Conservation (phyloP, 768 basidiomycete species). For the Sistotremastrum niveocremeum region DNA sequence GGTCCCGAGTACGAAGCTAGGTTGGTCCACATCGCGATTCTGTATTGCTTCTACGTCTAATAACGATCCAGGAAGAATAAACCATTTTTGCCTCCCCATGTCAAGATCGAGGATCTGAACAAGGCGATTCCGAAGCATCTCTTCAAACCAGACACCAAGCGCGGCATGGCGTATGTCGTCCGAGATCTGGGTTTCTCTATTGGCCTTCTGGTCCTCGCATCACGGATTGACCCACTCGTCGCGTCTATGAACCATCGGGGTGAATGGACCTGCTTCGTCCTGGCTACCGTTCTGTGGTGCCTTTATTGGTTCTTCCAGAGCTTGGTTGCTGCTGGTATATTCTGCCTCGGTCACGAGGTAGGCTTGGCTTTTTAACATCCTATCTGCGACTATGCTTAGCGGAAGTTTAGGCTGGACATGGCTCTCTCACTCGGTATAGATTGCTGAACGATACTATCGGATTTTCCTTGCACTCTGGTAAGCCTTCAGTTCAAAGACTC, state of each 20-base stretch:
- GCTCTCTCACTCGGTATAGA: slow-evolving; percentile 12
- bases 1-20: slow-evolving; percentile 29
- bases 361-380: background rate
- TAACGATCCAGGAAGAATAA: slow-evolving; percentile 20
- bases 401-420: slow-evolving; percentile 15
- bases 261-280: slow-evolving; percentile 17
- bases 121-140: slow-evolving; percentile 42
- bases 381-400: background rate
- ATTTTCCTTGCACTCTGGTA: slow-evolving; percentile 16
- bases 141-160: slow-evolving; percentile 28
- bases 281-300: slow-evolving; percentile 28
- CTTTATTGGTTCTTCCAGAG: slow-evolving; percentile 40
- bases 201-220: slow-evolving; percentile 30
- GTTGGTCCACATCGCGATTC: slow-evolving; percentile 9
- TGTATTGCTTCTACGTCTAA: background rate
- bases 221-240: slow-evolving; percentile 29
- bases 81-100: slow-evolving; percentile 35
- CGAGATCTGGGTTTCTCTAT: slow-evolving; percentile 31
- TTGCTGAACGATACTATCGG: slow-evolving; percentile 16
- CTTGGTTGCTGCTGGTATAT: slow-evolving; percentile 36
- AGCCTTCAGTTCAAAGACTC: background rate
- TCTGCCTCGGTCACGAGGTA: slow-evolving; percentile 29
- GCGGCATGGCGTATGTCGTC: slow-evolving; percentile 28
- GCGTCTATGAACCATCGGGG: slow-evolving; percentile 18
- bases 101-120: slow-evolving; percentile 39